Conservation (phyloP, 78 protist genomes). For the Dictyostelium brefeldianum region DNA sequence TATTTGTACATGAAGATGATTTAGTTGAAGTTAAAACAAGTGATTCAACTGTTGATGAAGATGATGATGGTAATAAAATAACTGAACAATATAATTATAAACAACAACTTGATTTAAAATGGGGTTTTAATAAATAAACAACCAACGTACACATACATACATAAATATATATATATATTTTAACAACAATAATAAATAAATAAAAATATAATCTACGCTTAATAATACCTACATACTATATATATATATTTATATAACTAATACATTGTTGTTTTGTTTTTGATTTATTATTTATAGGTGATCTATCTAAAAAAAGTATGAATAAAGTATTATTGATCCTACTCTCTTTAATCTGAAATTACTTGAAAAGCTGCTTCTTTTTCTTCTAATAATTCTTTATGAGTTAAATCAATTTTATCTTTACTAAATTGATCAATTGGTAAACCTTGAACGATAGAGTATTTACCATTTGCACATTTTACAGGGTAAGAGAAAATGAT, state of each 20-base stretch:
- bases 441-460: slow-evolving; percentile 83
- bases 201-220: too few species aligned
- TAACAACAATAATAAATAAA: background rate
- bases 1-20: slow-evolving; percentile 29
- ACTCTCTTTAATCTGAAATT: background rate
- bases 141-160: background rate
- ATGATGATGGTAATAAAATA: background rate
- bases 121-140: slow-evolving; percentile 26
- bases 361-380: slow-evolving; percentile 56
- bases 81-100: slow-evolving; percentile 23
- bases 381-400: slow-evolving; percentile 85
- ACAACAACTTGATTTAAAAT: slow-evolving; percentile 7
- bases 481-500: slow-evolving; percentile 87
- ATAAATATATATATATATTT: background rate
- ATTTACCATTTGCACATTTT: slow-evolving; percentile 65
- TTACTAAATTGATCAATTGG: slow-evolving; percentile 77
- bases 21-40: slow-evolving; percentile 34
- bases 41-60: slow-evolving; percentile 5
- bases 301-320: too few species aligned
- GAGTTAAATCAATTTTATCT: slow-evolving; percentile 76
- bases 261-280: background rate
- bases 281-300: background rate
- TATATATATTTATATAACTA: background rate
- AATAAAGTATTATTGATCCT: too few species aligned
- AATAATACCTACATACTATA: background rate